A percentile compares a stretch with the other conserved stretches of the same genome.
Conservation (phyloP, 345 rosid genomes). For the Brassica carinata region DNA sequence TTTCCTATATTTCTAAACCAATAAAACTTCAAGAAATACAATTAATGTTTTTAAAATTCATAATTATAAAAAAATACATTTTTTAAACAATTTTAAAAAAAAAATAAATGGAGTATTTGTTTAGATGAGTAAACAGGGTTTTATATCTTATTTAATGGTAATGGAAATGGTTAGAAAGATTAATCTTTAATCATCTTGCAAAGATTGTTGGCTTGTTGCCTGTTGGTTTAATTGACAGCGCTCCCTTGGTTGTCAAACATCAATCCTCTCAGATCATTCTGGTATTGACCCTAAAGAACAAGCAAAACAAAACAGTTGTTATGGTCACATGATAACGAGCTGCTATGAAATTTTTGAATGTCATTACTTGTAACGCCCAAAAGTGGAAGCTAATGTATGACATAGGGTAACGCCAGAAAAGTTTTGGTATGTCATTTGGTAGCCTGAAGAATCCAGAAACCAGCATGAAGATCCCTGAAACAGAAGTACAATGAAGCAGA, state of each 20-base stretch:
- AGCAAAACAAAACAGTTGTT: not conserved
- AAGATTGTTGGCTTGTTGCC: not conserved
- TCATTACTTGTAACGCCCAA: conserved; percentile 91
- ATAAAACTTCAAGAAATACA: no score
- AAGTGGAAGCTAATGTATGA: conserved; percentile 88
- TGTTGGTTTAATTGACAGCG: not conserved
- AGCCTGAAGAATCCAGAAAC: conserved; percentile 97
- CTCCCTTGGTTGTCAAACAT: conserved; percentile 57
- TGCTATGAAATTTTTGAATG: not conserved
- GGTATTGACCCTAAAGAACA: conserved; percentile 86
- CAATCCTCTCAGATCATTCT: conserved; percentile 84
- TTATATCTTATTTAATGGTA: not conserved
- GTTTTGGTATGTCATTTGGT: conserved; percentile 92
- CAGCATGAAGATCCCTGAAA: conserved; percentile 97
- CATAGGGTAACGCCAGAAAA: conserved; percentile 97
- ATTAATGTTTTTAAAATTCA: no score
- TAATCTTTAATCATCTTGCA: not conserved
- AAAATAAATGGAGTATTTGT: not conserved
- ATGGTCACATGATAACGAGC: conserved; percentile 10
- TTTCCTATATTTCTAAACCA: no score
- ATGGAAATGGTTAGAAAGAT: not conserved
- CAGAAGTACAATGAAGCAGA: conserved; percentile 4
- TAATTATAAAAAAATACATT: no score
- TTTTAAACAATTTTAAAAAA: no score
- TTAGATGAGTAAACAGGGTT: not conserved